These are phyloP conservation scores for Draba incana DNA, from an alignment of 345 rosid species.

Conservation along the genomic window DNA sequence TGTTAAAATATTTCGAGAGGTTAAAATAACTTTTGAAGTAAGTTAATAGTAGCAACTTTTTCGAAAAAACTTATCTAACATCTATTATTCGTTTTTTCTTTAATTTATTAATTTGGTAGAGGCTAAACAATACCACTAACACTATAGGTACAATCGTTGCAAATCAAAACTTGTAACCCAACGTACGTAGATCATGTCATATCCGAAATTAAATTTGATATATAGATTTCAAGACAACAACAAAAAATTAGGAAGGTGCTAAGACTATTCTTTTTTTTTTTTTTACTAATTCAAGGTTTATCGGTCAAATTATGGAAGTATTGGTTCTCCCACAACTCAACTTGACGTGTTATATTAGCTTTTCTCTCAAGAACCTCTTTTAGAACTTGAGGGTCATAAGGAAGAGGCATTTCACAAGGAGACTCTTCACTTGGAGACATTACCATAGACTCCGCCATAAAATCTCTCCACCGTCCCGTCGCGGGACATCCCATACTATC, in stretches of 20 bases:
- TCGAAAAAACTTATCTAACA: neutral
- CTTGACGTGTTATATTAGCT: constrained; percentile 44
- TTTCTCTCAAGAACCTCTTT: constrained; percentile 43
- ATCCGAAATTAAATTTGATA: neutral
- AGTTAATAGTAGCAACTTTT: neutral
- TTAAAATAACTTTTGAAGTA: neutral
- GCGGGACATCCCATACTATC: constrained; percentile 52
- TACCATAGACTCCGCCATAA: constrained; percentile 60
- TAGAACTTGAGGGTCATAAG: constrained; percentile 45
- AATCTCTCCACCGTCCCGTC: constrained; percentile 45
- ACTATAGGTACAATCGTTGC: neutral
- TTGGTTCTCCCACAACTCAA: constrained; percentile 57
- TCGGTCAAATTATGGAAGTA: constrained; percentile 40
- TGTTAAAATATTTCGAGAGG: no score
- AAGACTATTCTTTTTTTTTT: neutral
- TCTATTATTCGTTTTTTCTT: no score
- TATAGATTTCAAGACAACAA: neutral
- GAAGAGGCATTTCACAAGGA: constrained; percentile 55
- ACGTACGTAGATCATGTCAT: neutral
- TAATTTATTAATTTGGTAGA: neutral
- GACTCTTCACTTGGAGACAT: constrained; percentile 48
- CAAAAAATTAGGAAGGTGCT: neutral
- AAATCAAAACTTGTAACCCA: neutral
- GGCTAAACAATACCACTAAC: neutral
- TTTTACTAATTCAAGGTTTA: constrained; percentile 7